Base-by-base conservation (phyloP, 768 basidiomycete species). In the Crepidotus variabilis region DNA sequence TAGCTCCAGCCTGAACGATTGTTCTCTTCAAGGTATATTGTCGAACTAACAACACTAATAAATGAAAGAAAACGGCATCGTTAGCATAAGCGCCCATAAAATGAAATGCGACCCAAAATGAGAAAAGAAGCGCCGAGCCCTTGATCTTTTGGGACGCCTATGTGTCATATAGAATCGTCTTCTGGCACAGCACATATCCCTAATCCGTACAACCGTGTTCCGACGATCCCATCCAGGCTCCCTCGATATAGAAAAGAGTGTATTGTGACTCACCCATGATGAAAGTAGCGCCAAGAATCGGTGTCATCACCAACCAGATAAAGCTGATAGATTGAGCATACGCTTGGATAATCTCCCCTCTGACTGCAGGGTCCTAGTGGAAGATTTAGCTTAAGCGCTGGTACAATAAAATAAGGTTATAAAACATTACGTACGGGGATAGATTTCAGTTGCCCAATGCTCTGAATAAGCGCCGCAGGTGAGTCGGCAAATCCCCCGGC, bases 261-360 rank as follows among this genome's bases (percentile, higher is more conserved):
- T 11, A 43, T 20, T 18, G 49, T 20, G 13, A 61, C 77, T 63
- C 56, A 80, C 80, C 71, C 71, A 80, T 72, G 24, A 87, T 60
- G 61, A 88, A 76, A 23, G 78, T 74, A 43, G 74, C 72, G 11
- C 81, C 84, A 6, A 80, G 51, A 23, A 89, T 70, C 0, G 83
- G 85, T 9, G 84, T 84, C 67, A 75, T 76, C 8, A 85, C 83
- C 20, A 87, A 59, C 87, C 88, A 90, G 21, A 90, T 83, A 47
- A 65, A 72, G 59, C 78, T 77, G 36, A 90, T 83, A 2, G 87
- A 82, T 28, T 75, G 73, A 13, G 86, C 76, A 69, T 83, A 89
- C 0, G 86, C 86, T 55, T 87, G 75, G 32, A 84, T 77, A 8
- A 87, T 71, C 43, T 72, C 73, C 22, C 71, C 62, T 11, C 83